Percentiles rank a stretch among this genome's conserved stretches.
Conservation (phyloP, 805 yeast species). For the Middelhovenomyces tepae region DNA sequence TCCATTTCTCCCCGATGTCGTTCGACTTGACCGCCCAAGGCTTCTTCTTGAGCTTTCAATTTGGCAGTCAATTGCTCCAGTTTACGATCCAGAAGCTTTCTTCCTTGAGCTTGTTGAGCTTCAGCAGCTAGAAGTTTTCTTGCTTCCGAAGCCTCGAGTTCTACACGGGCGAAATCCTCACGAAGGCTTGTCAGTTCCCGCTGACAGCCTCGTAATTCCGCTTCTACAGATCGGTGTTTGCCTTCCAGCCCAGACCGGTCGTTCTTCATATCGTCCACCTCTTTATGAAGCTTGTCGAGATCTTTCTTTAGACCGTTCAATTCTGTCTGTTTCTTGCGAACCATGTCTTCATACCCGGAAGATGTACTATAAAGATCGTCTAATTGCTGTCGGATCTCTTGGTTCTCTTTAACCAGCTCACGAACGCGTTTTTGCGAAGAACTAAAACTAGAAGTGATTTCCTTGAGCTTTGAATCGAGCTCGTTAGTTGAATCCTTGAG, state of each 20-base stretch:
- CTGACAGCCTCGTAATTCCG: constrained; percentile 13
- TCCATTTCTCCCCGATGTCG: constrained; percentile 14
- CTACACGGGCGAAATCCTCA: constrained; percentile 22
- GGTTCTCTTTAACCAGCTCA: constrained; percentile 37
- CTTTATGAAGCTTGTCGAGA: constrained; percentile 9
- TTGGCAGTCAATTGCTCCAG: constrained; percentile 10
- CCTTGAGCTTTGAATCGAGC: constrained; percentile 17
- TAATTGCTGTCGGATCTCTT: constrained; percentile 34
- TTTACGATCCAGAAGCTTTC: constrained; percentile 15
- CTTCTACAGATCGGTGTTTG: constrained; percentile 4
- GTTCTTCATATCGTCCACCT: constrained; percentile 9
- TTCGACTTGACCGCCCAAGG: constrained; percentile 8
- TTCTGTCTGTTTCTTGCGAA: constrained; percentile 24
- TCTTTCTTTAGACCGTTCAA: constrained; percentile 11
- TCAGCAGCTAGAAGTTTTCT: constrained; percentile 28
- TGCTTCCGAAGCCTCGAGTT: constrained; percentile 39
- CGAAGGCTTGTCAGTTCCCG: constrained; percentile 19
- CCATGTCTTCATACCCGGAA: constrained; percentile 27
- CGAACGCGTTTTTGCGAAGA: constrained; percentile 32
- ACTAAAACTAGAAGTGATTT: constrained; percentile 15
- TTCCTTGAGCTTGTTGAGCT: constrained; percentile 13
- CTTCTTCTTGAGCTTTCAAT: constrained; percentile 12
- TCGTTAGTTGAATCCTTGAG: constrained; percentile 21
- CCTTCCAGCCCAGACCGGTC: constrained; percentile 4
- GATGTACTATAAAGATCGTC: constrained; percentile 31